Evolutionary conservation across 2,329 filamentous ascomycete species (phyloP).

Genomic region (Alternaria gansuensis): DNA sequence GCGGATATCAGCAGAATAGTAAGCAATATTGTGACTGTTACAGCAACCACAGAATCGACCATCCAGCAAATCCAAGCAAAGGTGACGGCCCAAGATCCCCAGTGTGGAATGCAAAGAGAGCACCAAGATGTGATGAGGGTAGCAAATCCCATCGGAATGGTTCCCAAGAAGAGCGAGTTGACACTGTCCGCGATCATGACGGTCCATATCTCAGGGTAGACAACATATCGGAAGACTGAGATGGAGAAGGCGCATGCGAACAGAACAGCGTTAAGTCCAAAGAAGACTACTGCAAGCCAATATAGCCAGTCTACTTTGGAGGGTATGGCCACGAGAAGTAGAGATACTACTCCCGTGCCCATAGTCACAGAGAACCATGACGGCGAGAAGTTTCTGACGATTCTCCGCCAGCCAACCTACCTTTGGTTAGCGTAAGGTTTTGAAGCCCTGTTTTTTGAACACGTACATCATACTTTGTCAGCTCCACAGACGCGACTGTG

Average conservation of each 20-base stretch:
- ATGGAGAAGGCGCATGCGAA: constrained; percentile 65
- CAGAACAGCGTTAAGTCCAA: constrained; percentile 66
- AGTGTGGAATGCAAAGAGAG: constrained; percentile 66
- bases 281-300: constrained; percentile 68
- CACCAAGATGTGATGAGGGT: constrained; percentile 74
- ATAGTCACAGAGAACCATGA: constrained; percentile 57
- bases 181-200: constrained; percentile 73
- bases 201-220: constrained; percentile 71
- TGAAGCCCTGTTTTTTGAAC: not conserved
- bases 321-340: constrained; percentile 69
- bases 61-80: constrained; percentile 62
- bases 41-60: constrained; percentile 57
- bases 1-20: constrained; percentile 65
- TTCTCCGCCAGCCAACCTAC: constrained; percentile 48
- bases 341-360: constrained; percentile 73
- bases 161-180: constrained; percentile 73
- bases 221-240: constrained; percentile 67
- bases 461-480: constrained; percentile 43
- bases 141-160: constrained; percentile 73
- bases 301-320: constrained; percentile 67
- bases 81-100: constrained; percentile 65
- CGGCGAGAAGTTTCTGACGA: constrained; percentile 51
- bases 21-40: constrained; percentile 56
- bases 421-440: not conserved
- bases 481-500: constrained; percentile 6